phyloP scores from a whole-genome alignment of 805 yeast species.

The Candida gorgasii region DNA sequence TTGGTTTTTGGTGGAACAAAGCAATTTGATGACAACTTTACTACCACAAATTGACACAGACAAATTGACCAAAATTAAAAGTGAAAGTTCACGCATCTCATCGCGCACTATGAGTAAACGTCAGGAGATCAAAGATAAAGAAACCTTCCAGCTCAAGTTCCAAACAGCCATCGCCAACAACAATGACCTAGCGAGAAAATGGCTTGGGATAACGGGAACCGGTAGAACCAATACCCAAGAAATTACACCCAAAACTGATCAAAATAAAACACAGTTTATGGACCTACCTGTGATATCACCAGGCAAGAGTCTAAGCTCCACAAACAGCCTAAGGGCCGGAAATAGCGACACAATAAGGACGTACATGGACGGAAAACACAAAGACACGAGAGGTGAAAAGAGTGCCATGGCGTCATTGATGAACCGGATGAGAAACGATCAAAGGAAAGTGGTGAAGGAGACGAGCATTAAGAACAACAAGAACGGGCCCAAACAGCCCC shows the following conservation, averaged over 20 bases:
- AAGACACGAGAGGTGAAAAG: conserved; percentile 17
- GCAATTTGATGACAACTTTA: too few relatives aligned
- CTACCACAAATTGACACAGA: too few relatives aligned
- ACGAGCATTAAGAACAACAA: not conserved
- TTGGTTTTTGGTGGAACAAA: too few relatives aligned
- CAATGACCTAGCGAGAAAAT: conserved; percentile 17
- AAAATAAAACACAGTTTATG: too few relatives aligned
- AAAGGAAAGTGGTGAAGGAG: conserved; percentile 2
- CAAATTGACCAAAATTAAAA: too few relatives aligned
- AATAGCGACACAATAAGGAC: conserved; percentile 7
- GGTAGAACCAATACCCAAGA: too few relatives aligned
- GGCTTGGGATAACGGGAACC: too few relatives aligned
- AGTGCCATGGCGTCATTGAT: conserved; percentile 40
- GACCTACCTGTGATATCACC: conserved; percentile 33
- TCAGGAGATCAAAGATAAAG: conserved; percentile 47
- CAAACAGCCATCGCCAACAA: conserved; percentile 43
- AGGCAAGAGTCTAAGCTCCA: conserved; percentile 15
- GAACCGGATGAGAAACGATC: conserved; percentile 33
- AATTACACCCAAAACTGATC: too few relatives aligned
- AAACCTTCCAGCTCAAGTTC: conserved; percentile 47
- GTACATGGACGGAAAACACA: conserved; percentile 2
- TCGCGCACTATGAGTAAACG: conserved; percentile 24
- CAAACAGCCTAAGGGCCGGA: conserved; percentile 8
- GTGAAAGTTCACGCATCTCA: not conserved
- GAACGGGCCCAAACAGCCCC: not conserved